Percentiles rank a stretch among this genome's conserved stretches.
Evolutionary conservation across 1,284 basidiomycete species (phyloP).

Genomic region (Rhodotorula sp.): DNA sequence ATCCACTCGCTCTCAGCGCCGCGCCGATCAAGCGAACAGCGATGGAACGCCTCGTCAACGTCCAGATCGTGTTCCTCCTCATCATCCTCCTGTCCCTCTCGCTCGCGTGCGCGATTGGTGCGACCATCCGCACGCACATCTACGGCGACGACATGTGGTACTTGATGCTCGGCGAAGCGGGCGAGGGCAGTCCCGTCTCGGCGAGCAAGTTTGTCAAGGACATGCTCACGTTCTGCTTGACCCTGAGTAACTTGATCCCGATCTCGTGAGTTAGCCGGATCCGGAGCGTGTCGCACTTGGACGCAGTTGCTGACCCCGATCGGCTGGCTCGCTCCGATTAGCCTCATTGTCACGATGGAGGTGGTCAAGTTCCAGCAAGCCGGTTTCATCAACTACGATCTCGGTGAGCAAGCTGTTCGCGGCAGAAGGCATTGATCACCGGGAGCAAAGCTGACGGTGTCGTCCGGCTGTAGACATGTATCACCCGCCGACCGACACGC

Average conservation of each 20-base stretch:
- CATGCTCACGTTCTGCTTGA: constrained; percentile 95
- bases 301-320: neutral
- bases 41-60: constrained; percentile 93
- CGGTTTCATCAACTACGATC: constrained; percentile 90
- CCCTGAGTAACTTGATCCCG: constrained; percentile 98
- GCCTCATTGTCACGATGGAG: constrained; percentile 97
- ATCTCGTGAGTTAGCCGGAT: constrained; percentile 62
- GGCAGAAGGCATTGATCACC: neutral
- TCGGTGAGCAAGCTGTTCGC: constrained; percentile 28
- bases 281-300: neutral
- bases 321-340: neutral
- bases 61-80: constrained; percentile 96
- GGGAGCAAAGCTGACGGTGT: neutral
- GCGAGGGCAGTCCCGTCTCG: constrained; percentile 45
- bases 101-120: constrained; percentile 86
- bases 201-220: constrained; percentile 67
- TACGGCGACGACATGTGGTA: constrained; percentile 45
- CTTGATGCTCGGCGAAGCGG: constrained; percentile 52
- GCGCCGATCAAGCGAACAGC: constrained; percentile 95
- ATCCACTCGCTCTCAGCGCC: constrained; percentile 56
- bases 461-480: constrained; percentile 57
- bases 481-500: constrained; percentile 88
- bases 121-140: constrained; percentile 67
- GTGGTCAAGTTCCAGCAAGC: constrained; percentile 99
- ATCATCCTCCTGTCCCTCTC: constrained; percentile 81